Evolutionary conservation across 192 early-diverging fungal genomes (phyloP).

Genomic region (Glomus cerebriforme): DNA sequence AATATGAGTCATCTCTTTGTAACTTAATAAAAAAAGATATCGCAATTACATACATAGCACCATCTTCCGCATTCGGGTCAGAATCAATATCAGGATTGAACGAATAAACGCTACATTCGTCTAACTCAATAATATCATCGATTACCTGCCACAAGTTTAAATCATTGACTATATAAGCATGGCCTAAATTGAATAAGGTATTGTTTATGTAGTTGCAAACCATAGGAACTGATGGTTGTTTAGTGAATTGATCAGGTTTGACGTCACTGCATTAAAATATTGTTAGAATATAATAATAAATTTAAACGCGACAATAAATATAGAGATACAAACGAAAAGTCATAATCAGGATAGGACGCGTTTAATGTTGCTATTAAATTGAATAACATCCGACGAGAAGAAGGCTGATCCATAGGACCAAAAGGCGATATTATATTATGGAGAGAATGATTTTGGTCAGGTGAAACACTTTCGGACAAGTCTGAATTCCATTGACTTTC

Average conservation of each 20-base stretch:
- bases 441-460: constrained; percentile 65
- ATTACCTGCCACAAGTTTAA: constrained; percentile 84
- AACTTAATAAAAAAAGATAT: constrained; percentile 3
- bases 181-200: constrained; percentile 82
- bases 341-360: constrained; percentile 95
- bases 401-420: constrained; percentile 84
- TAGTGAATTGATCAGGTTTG: constrained; percentile 74
- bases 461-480: constrained; percentile 61
- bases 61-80: constrained; percentile 92
- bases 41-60: constrained; percentile 63
- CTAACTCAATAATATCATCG: constrained; percentile 80
- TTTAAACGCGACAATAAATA: background rate
- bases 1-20: constrained; percentile 2
- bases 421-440: constrained; percentile 79
- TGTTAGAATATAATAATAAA: background rate
- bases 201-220: constrained; percentile 85
- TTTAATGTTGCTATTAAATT: constrained; percentile 96
- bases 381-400: constrained; percentile 87
- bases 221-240: constrained; percentile 70
- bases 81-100: constrained; percentile 86
- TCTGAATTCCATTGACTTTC: constrained; percentile 82
- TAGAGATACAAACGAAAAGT: constrained; percentile 74
- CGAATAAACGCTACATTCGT: constrained; percentile 88
- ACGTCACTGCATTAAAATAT: constrained; percentile 60
- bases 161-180: constrained; percentile 61